phyloP scores from a whole-genome alignment of 208 protist species.

The Crithidia sp. region DNA sequence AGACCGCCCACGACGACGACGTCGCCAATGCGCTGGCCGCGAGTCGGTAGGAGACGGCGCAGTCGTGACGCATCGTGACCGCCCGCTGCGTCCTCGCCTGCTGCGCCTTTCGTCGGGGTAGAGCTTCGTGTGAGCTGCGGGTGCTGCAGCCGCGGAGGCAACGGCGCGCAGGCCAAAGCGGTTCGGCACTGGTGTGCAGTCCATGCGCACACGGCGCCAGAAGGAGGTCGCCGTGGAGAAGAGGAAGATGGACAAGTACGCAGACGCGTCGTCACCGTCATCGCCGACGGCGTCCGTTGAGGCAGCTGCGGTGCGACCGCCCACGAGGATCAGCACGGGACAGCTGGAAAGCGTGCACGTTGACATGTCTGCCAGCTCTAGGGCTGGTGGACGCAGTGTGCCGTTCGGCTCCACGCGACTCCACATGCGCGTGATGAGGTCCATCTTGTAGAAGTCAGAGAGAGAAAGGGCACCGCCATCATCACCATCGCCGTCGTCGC shows the following conservation, averaged over 20 bases:
- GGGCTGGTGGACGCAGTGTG: slow-evolving; percentile 49
- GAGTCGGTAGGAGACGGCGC: slow-evolving; percentile 28
- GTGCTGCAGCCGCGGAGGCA: background rate
- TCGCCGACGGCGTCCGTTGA: background rate
- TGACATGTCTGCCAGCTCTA: slow-evolving; percentile 64
- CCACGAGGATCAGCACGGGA: slow-evolving; percentile 60
- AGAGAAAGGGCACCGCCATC: slow-evolving; percentile 15
- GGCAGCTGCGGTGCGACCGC: slow-evolving; percentile 26
- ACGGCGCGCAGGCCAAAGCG: slow-evolving; percentile 40
- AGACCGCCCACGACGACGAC: slow-evolving; percentile 33
- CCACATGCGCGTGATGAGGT: slow-evolving; percentile 68
- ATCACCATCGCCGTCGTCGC: background rate
- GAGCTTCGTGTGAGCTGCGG: too few species aligned
- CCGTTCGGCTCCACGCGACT: slow-evolving; percentile 54
- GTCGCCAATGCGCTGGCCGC: slow-evolving; percentile 23
- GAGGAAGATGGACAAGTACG: slow-evolving; percentile 51
- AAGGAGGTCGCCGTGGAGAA: slow-evolving; percentile 65
- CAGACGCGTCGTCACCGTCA: background rate
- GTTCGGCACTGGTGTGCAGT: slow-evolving; percentile 35
- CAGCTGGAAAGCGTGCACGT: slow-evolving; percentile 38
- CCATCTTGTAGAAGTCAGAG: slow-evolving; percentile 67
- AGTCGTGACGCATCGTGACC: slow-evolving; percentile 5
- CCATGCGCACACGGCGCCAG: slow-evolving; percentile 51
- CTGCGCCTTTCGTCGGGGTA: background rate
- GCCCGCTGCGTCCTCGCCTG: background rate